phyloP scores from a whole-genome alignment of 1,139 yeast species.

The Saccharomyces hybrid region DNA sequence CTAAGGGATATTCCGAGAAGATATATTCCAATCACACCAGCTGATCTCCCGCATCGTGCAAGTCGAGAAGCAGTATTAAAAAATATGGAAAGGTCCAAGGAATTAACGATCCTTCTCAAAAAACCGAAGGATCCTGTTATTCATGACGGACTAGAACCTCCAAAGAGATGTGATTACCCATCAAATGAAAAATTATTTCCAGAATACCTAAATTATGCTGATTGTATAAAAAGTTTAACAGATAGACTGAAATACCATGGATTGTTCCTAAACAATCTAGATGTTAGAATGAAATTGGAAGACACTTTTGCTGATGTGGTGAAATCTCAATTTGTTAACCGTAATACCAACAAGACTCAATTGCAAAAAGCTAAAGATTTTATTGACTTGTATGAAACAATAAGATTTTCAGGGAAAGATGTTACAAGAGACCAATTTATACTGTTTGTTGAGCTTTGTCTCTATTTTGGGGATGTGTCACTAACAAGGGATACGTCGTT shows the following conservation, averaged over 20 bases:
- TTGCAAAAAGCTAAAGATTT: constrained; percentile 33
- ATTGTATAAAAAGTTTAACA: constrained; percentile 25
- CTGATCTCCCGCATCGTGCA: constrained; percentile 50
- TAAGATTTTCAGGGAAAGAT: constrained; percentile 59
- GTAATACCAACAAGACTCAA: constrained; percentile 9
- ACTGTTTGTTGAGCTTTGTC: constrained; percentile 45
- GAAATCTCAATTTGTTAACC: constrained; percentile 15
- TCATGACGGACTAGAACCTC: constrained; percentile 31
- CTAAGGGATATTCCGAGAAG: constrained; percentile 69
- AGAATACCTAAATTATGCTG: constrained; percentile 24
- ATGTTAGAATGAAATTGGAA: constrained; percentile 12
- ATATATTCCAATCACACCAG: constrained; percentile 56
- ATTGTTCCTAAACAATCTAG: constrained; percentile 17
- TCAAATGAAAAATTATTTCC: constrained; percentile 22
- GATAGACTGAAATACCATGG: constrained; percentile 30
- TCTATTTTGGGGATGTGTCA: constrained; percentile 26
- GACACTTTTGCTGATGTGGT: constrained; percentile 24
- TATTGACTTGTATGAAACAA: constrained; percentile 55
- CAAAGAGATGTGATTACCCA: constrained; percentile 19
- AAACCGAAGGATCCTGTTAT: constrained; percentile 26
- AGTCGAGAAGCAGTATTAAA: constrained; percentile 37
- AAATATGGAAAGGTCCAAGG: constrained; percentile 34
- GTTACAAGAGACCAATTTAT: constrained; percentile 55
- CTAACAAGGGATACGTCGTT: constrained; percentile 10
- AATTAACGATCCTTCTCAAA: constrained; percentile 21